Evolutionary conservation across 129 eudicot genomes (phyloP).

Genomic region (Tagetes patula): DNA sequence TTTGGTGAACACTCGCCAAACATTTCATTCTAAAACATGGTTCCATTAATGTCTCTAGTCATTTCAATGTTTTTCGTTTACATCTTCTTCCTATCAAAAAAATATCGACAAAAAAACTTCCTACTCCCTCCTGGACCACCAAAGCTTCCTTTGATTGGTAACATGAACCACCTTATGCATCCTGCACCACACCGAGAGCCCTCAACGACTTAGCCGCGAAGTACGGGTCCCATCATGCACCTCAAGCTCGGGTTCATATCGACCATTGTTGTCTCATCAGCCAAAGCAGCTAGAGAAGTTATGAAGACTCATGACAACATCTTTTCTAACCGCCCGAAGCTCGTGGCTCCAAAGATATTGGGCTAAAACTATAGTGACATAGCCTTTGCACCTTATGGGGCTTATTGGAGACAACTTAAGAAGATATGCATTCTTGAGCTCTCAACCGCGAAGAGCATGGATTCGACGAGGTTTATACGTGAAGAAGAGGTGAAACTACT

Average conservation of each 20-base stretch:
- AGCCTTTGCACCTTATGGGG: conserved; percentile 36
- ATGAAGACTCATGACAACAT: conserved; percentile 32
- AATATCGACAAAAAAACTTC: conserved; percentile 6
- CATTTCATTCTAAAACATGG: conserved; percentile 13
- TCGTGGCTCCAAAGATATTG: conserved; percentile 28
- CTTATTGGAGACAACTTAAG: conserved; percentile 38
- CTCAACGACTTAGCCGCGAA: conserved; percentile 24
- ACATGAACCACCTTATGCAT: conserved; percentile 24
- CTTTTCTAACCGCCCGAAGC: conserved; percentile 32
- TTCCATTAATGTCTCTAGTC: conserved; percentile 20
- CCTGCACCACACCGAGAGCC: conserved; percentile 27
- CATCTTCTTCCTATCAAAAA: conserved; percentile 17
- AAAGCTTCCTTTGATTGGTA: conserved; percentile 33
- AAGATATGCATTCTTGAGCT: conserved; percentile 31
- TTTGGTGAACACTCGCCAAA: neutral
- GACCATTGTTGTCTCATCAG: conserved; percentile 32
- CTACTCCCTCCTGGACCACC: conserved; percentile 40
- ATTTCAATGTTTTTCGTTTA: neutral
- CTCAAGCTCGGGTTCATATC: conserved; percentile 35
- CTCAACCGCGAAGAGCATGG: conserved; percentile 28
- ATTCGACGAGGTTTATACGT: conserved; percentile 21
- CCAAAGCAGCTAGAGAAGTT: conserved; percentile 32
- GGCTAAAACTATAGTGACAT: conserved; percentile 26
- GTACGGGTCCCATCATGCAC: conserved; percentile 40
- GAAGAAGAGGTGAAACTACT: conserved; percentile 25